Evolutionary conservation across 768 basidiomycete genomes (phyloP), one percentile per base, ranked within the genome.

Genomic region (Collybia sordida): DNA sequence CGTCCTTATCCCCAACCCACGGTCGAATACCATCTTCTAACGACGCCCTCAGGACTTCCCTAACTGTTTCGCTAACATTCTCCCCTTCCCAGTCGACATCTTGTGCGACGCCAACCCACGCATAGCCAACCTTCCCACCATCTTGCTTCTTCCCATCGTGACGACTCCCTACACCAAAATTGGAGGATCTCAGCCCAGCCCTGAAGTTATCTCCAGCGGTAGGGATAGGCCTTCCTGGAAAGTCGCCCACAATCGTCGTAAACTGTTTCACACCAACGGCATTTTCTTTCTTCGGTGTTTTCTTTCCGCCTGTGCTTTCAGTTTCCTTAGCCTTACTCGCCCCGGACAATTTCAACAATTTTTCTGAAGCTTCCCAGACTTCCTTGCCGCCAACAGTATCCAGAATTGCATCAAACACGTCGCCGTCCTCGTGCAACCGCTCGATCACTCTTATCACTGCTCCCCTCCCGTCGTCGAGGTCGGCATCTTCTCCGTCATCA

Each of bases 21-120:
- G 79, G 79, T 46, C 74, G 61, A 14, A 81, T 61, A 18, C 67
- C 68, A 34, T 70, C 71, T 45, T 74, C 71, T 49, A 77, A 42
- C 9, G 74, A 73, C 48, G 75, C 62, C 22, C 65, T 62, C 45
- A 81, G 38, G 7, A 79, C 71, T 34, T 65, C 69, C 4, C 66
- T 69, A 43, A 82, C 55, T 40, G 68, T 76, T 50, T 76, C 74
- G 5, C 82, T 72, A 46, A 92, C 78, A 63, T 90, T 86, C 49
- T 82, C 78, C 22, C 91, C 91, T 59, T 92, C 88, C 77, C 83
- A 86, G 64, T 93, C 91, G 24, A 92, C 81, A 61, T 92, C 91
- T 52, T 88, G 86, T 28, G 82, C 81, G 34, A 83, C 71, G 61
- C 81, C 85, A n/a, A 93, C 81, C 90, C 90, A 93, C 17, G 85